phyloP scores from a whole-genome alignment of 139 green algal genomes.

The Chlorella sp. region DNA sequence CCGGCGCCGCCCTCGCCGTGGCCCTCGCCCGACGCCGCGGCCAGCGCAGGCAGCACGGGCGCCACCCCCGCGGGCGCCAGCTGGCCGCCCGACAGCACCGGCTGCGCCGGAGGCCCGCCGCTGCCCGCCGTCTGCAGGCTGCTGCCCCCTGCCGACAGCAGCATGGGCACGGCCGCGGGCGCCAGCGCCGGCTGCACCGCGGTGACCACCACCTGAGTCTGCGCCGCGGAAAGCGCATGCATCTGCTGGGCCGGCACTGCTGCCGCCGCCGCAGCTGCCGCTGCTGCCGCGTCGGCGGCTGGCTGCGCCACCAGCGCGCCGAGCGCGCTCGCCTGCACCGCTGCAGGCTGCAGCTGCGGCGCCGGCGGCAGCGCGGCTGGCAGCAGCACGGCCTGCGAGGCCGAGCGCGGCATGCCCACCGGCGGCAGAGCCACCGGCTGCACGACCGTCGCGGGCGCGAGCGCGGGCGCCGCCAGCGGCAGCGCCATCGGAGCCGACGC shows the following conservation, averaged over 20 bases:
- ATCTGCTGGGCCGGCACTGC: no score
- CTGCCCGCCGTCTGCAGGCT: no score
- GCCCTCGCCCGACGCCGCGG: not conserved
- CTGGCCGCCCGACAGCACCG: no score
- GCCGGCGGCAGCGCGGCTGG: constrained; percentile 4
- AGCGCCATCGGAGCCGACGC: no score
- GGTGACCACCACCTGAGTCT: constrained; percentile 9
- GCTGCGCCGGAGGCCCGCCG: no score
- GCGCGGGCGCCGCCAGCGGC: not conserved
- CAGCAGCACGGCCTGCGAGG: not conserved
- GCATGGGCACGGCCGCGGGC: not conserved
- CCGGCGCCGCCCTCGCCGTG: not conserved
- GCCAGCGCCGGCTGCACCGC: no score
- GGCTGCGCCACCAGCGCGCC: no score
- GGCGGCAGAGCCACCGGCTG: not conserved
- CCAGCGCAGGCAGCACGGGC: not conserved
- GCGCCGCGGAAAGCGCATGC: no score
- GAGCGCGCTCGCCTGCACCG: no score
- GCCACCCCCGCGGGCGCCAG: not conserved
- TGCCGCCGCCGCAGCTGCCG: no score
- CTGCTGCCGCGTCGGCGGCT: not conserved
- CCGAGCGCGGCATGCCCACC: not conserved
- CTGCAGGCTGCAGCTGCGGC: not conserved
- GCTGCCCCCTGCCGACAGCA: no score
- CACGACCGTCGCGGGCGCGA: not conserved